Evolutionary conservation across 352 stramenopile genomes (phyloP), one percentile per base, ranked within the genome.

Genomic region (Pythium myriotylum): DNA sequence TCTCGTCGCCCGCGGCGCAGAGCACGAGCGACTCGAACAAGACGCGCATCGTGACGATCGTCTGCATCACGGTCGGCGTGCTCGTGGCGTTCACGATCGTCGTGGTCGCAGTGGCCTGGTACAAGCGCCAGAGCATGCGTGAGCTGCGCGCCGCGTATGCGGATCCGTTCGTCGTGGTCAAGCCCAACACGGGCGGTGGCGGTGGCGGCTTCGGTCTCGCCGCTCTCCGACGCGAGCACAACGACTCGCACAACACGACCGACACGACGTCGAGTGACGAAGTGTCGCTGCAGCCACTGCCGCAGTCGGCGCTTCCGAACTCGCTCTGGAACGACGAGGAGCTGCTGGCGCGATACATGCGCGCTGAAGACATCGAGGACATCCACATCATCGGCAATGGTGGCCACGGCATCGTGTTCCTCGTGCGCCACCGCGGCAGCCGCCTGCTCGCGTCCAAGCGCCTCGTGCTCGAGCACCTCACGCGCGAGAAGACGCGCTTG

Each of bases 311-410:
- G 17, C 47, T 54, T 42, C 29, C 24, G 6, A 29, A 46, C 42
- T 53, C 54, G 29, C 42, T 62, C 19, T 62, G 54, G 54, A 62
- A 46, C 46, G 54, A 62, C 26, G 37, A 62, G 20, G 54, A 62
- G 42, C 35, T 62, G 27, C 35, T 62, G 19, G 27, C 54, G 33
- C 33, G 32, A 7, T 23, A 61, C 26, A 53, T 59, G 41, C 52
- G 41, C 10, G 24, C 29, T 16, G 52, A 59, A 35, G 52, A 59
- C 29, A 32, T 59, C 27, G 29, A 40, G 20, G 52, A 59, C 41
- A 41, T 59, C 23, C 52, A 22, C 22, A 37, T 59, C 22, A 49
- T 59, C 41, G 52, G 52, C 40, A 51, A 29, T 22, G 52, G 52
- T 16, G 52, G 39, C 52, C 40, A 40, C 40, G 52, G 52, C 29